Conservation (phyloP, 305 asterid species). For the Plantago rigida region DNA sequence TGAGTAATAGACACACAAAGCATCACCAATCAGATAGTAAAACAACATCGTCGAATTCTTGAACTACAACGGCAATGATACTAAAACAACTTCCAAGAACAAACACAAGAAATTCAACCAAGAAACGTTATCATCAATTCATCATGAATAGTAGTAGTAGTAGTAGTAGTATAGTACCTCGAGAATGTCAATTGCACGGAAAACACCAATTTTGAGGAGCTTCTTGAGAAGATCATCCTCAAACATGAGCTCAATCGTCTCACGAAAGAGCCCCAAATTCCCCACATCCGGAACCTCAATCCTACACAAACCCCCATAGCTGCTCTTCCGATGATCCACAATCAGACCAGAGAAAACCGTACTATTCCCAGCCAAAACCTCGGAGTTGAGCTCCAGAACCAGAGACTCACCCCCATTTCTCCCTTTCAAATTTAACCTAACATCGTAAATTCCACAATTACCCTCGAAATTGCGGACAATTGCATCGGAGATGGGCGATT, state of each 20-base stretch:
- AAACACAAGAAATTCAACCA: neutral
- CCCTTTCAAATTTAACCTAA: slow-evolving; percentile 70
- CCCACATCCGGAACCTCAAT: slow-evolving; percentile 88
- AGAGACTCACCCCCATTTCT: slow-evolving; percentile 57
- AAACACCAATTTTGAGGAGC: slow-evolving; percentile 62
- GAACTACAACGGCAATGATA: no score
- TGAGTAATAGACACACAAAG: no score
- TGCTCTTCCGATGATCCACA: slow-evolving; percentile 41
- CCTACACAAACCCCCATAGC: slow-evolving; percentile 50
- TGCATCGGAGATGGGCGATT: slow-evolving; percentile 22
- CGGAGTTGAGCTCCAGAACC: slow-evolving; percentile 68
- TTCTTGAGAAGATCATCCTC: slow-evolving; percentile 53
- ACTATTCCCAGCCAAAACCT: slow-evolving; percentile 59
- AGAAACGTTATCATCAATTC: neutral
- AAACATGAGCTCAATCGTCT: slow-evolving; percentile 78
- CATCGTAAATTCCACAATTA: slow-evolving; percentile 47
- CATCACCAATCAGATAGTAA: no score
- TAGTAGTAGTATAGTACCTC: slow-evolving; percentile 42
- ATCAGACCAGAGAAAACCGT: slow-evolving; percentile 59
- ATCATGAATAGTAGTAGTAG: neutral
- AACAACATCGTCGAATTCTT: no score
- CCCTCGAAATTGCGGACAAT: slow-evolving; percentile 20
- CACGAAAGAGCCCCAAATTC: slow-evolving; percentile 58
- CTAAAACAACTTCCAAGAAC: neutral
- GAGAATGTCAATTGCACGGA: slow-evolving; percentile 61